These are phyloP conservation scores for Exophiala xenobiotica DNA, from an alignment of 2,329 filamentous ascomycete genomes.

Conservation along the genomic window DNA sequence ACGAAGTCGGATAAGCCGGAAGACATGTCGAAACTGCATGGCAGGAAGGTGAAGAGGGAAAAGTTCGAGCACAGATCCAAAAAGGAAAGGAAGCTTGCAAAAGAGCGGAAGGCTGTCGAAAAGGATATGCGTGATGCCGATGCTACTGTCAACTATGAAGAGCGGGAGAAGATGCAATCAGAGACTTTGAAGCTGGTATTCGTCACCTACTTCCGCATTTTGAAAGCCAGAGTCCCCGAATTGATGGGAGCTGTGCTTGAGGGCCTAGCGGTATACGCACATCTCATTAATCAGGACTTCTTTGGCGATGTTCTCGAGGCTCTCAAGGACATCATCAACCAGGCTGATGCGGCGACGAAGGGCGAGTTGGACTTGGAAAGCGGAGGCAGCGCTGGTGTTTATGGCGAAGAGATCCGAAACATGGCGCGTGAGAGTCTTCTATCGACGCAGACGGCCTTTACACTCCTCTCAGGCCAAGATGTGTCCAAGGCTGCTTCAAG, in stretches of 20 bases:
- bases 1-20: constrained; percentile 67
- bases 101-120: constrained; percentile 82
- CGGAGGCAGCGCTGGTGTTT: constrained; percentile 46
- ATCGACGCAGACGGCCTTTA: constrained; percentile 93
- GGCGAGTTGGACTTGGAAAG: constrained; percentile 50
- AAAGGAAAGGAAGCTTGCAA: constrained; percentile 74
- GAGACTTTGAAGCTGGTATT: constrained; percentile 97
- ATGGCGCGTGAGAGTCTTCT: constrained; percentile 82
- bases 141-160: constrained; percentile 85
- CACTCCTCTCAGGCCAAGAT: constrained; percentile 92
- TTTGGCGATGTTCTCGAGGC: constrained; percentile 95
- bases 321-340: constrained; percentile 83
- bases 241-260: constrained; percentile 98
- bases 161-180: constrained; percentile 88
- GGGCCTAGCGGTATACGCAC: constrained; percentile 87
- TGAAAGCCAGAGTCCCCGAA: constrained; percentile 76
- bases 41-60: constrained; percentile 64
- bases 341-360: constrained; percentile 55
- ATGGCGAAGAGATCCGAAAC: constrained; percentile 63
- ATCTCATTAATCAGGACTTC: constrained; percentile 98
- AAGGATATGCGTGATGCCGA: constrained; percentile 94
- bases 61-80: constrained; percentile 89
- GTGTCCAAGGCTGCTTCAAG: constrained; percentile 77
- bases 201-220: constrained; percentile 87
- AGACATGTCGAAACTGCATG: constrained; percentile 46